A percentile compares a stretch with the other conserved stretches of the same genome.
Evolutionary conservation across 208 protist species (phyloP).

Genomic region (Borovskyia barvae): DNA sequence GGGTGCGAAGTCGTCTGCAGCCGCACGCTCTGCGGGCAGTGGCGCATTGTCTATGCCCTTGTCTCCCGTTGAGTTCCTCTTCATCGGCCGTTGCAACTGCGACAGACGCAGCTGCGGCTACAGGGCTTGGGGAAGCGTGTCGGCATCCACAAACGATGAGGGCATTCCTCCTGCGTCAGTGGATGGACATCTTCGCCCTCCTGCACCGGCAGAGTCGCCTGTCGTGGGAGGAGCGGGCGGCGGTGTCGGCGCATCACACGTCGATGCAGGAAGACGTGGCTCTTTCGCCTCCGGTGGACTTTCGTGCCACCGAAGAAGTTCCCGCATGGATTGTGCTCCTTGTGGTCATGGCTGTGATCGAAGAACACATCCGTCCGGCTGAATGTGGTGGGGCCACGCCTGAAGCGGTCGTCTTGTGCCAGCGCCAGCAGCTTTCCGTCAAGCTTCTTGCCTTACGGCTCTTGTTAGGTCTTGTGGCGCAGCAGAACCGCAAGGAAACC

Average conservation of each 20-base stretch:
- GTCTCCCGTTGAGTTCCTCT: background rate
- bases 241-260: constrained; percentile 6
- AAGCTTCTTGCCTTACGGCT: constrained; percentile 21
- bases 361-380: constrained; percentile 30
- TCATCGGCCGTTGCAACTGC: background rate
- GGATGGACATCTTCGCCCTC: constrained; percentile 33
- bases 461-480: background rate
- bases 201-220: constrained; percentile 37
- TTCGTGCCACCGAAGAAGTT: constrained; percentile 15
- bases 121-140: no score
- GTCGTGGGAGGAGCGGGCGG: constrained; percentile 8
- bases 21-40: constrained; percentile 25
- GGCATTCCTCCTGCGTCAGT: constrained; percentile 8
- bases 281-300: constrained; percentile 13
- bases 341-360: constrained; percentile 27
- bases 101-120: background rate
- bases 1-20: constrained; percentile 12
- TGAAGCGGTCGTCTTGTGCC: background rate
- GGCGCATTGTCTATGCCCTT: constrained; percentile 11
- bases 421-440: constrained; percentile 14
- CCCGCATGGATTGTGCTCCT: constrained; percentile 10
- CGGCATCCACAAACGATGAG: no score
- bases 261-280: constrained; percentile 3
- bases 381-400: constrained; percentile 1
- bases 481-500: constrained; percentile 1